These are phyloP conservation scores for Otatea glauca DNA, from an alignment of 176 grass and related monocot species.

Conservation along the genomic window DNA sequence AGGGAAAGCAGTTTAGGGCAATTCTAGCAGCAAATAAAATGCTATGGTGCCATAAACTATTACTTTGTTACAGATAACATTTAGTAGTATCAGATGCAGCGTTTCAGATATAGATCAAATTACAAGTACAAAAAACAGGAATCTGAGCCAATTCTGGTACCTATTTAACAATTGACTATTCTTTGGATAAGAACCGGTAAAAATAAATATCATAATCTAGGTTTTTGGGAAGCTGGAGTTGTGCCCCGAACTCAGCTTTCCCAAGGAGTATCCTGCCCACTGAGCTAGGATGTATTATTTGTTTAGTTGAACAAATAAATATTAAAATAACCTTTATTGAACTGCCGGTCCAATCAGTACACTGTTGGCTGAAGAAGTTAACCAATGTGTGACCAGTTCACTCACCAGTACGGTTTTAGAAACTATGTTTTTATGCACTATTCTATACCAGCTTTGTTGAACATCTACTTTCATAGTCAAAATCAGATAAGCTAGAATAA, in stretches of 20 bases:
- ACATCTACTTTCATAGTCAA: background rate
- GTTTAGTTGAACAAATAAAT: background rate
- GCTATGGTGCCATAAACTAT: background rate
- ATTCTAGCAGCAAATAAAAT: constrained; percentile 9
- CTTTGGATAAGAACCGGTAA: background rate
- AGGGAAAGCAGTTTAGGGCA: background rate
- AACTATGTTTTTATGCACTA: background rate
- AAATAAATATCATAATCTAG: background rate
- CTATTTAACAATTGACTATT: background rate
- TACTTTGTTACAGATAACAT: background rate
- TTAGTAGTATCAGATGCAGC: background rate
- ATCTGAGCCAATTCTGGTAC: background rate
- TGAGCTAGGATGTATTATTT: background rate
- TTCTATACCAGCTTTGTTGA: background rate
- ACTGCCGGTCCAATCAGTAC: background rate
- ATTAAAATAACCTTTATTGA: background rate
- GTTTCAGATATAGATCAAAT: background rate
- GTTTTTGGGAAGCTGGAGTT: too few species aligned
- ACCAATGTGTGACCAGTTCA: background rate
- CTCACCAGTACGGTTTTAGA: background rate
- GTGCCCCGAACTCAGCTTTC: background rate
- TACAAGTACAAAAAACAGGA: background rate
- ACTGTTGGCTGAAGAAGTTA: background rate
- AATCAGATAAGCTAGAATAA: background rate
- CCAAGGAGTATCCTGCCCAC: background rate